Base-by-base conservation (phyloP, 2,329 filamentous ascomycete genomes). In the Cladophialophora yegresii region DNA sequence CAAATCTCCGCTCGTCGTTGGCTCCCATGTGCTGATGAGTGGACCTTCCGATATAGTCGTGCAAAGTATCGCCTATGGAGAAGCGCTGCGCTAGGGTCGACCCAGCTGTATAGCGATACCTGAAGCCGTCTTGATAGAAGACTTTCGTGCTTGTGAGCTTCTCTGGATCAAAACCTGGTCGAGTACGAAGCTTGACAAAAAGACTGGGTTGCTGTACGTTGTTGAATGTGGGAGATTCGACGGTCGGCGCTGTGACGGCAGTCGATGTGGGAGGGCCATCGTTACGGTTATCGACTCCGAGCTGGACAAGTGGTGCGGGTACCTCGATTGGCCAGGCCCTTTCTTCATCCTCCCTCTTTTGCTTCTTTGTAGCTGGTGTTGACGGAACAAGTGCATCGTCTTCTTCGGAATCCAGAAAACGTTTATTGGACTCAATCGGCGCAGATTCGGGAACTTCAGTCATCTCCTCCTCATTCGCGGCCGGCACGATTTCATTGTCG, bases 41-140 rank as follows among this genome's bases (percentile, higher is more conserved):
- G n/a, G 32, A 49, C 12, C 43, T n/a, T 6, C 40, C 45, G 5
- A 71, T 55, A 54, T 67, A 68, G 1, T 20, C 54, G 20, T 58
- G 59, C 12, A 68, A 58, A 16, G 16, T 32, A 16, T 68, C 62
- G 28, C 62, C 62, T 57, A 69, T 64, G 10, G 58, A 61, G 9
- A 32, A 47, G 26, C 70, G 65, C 59, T 71, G 54, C 6, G 64
- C 58, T 13, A 71, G 13, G 28, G 65, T 69, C 13, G 70, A 70
- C 5, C 55, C 22, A 12, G 20, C 51, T 4, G 68, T 51, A 53
- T 67, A 69, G 23, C 69, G 68, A 53, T 65, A 71, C 12, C 36
- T 54, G 61, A 71, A 71, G 10, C 70, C 70, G 45, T 61, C 43
- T 23, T 64, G 50, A n/a, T 36, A 40, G 49, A 63, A 63, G n/a